Evolutionary conservation across 163 green algal genomes (phyloP).

Genomic region (Scenedesmus sp.): DNA sequence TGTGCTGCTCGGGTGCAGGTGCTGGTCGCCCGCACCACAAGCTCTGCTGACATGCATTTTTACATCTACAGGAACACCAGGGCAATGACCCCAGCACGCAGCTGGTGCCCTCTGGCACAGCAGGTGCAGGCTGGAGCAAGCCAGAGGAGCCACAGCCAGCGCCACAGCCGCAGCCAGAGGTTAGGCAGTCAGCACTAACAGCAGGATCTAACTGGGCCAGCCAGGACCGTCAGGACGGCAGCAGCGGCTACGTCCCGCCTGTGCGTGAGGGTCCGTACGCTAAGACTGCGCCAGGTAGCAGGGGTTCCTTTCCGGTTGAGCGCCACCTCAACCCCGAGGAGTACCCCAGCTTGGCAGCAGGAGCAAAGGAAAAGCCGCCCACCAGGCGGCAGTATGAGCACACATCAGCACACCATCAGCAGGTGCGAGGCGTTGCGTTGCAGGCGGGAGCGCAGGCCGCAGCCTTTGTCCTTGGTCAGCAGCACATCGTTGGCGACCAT

Average conservation of each 20-base stretch:
- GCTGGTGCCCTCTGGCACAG: slow-evolving; percentile 74
- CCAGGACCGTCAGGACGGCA: not conserved
- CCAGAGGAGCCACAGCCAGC: slow-evolving; percentile 63
- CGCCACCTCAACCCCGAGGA: slow-evolving; percentile 79
- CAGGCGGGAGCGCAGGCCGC: not conserved
- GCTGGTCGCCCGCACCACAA: not conserved
- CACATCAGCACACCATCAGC: slow-evolving; percentile 2
- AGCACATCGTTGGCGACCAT: not conserved
- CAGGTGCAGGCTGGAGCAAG: slow-evolving; percentile 74
- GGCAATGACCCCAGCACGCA: slow-evolving; percentile 86
- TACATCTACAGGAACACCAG: slow-evolving; percentile 77
- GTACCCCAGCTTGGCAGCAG: slow-evolving; percentile 78
- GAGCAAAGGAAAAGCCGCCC: slow-evolving; percentile 49
- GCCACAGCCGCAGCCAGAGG: slow-evolving; percentile 50
- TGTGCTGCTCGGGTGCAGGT: not conserved
- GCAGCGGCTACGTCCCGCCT: slow-evolving; percentile 56
- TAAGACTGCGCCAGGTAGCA: not conserved
- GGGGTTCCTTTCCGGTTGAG: slow-evolving; percentile 61
- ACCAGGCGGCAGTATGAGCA: slow-evolving; percentile 29
- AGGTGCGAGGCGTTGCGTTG: not conserved
- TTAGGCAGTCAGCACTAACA: slow-evolving; percentile 60
- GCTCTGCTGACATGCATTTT: not conserved
- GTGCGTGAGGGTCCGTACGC: slow-evolving; percentile 55
- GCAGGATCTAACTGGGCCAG: slow-evolving; percentile 57
- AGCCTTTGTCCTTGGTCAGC: not conserved